phyloP scores from a whole-genome alignment of 148 eudicot species.

The Cornus suecica region DNA sequence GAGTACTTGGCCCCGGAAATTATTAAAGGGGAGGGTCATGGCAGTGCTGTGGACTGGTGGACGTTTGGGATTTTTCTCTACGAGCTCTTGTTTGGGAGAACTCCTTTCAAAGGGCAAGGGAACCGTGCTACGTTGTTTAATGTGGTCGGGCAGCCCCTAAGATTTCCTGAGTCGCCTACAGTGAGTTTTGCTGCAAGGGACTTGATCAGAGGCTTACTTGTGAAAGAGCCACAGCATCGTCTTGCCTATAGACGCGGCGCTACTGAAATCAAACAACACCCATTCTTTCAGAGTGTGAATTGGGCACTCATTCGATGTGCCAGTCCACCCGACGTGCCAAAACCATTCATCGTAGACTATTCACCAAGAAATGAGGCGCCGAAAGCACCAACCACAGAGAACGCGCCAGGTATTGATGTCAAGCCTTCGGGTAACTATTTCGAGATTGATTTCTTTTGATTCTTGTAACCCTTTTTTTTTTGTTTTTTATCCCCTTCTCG shows the following conservation, averaged over 20 bases:
- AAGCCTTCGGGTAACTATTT: slow-evolving; percentile 69
- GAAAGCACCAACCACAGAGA: slow-evolving; percentile 16
- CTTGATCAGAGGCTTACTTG: slow-evolving; percentile 77
- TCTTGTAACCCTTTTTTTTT: slow-evolving; percentile 8
- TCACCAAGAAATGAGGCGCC: slow-evolving; percentile 1
- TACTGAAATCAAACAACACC: slow-evolving; percentile 91
- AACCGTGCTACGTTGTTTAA: slow-evolving; percentile 86
- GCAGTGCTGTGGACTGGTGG: slow-evolving; percentile 99
- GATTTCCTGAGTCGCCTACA: slow-evolving; percentile 67
- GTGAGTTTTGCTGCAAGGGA: slow-evolving; percentile 96
- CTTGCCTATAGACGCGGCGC: slow-evolving; percentile 96
- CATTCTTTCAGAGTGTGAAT: slow-evolving; percentile 87
- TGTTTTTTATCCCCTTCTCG: too few relatives aligned
- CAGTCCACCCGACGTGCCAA: slow-evolving; percentile 74
- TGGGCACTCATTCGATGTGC: slow-evolving; percentile 96
- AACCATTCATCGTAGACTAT: slow-evolving; percentile 21
- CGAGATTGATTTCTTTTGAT: slow-evolving; percentile 85
- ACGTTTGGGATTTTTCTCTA: slow-evolving; percentile 86
- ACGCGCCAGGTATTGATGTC: slow-evolving; percentile 49
- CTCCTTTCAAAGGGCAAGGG: slow-evolving; percentile 79
- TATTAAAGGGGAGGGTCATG: slow-evolving; percentile 91
- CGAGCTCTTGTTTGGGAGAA: slow-evolving; percentile 75
- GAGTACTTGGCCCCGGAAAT: slow-evolving; percentile 94
- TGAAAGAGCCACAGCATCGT: slow-evolving; percentile 91
- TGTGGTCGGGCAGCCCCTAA: slow-evolving; percentile 85